Conservation (phyloP, 306 rosid species). For the Gastrolobium villosum region DNA sequence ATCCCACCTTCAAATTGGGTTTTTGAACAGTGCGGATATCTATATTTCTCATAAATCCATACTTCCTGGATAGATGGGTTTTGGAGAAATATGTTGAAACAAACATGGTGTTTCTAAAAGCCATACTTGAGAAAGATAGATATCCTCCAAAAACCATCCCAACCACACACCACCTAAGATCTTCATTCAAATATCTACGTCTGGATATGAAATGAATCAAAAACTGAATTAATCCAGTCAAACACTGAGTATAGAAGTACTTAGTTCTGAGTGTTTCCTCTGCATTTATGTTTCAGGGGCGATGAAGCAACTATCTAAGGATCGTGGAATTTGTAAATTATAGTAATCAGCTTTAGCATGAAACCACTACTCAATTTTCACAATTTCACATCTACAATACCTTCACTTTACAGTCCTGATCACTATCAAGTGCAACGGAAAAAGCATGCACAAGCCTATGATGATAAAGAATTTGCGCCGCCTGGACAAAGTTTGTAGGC, state of each 20-base stretch:
- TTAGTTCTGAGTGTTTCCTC: neutral
- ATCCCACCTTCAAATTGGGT: too few species aligned
- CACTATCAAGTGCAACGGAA: slow-evolving; percentile 49
- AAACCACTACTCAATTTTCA: neutral
- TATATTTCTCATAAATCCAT: too few species aligned
- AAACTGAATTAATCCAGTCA: slow-evolving; percentile 24
- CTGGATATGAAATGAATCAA: neutral
- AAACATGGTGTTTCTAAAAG: too few species aligned
- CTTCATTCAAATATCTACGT: neutral
- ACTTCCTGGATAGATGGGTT: too few species aligned
- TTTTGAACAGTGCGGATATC: too few species aligned
- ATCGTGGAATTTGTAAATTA: neutral
- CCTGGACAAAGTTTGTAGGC: slow-evolving; percentile 53
- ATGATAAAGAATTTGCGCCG: slow-evolving; percentile 50
- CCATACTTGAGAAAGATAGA: too few species aligned
- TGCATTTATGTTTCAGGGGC: slow-evolving; percentile 1
- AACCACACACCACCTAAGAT: too few species aligned
- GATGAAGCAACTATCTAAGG: neutral
- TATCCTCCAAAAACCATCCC: too few species aligned
- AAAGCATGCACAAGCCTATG: slow-evolving; percentile 53
- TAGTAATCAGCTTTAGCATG: neutral
- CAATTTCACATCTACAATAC: slow-evolving; percentile 24
- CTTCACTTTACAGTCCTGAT: slow-evolving; percentile 49
- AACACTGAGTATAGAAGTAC: neutral
- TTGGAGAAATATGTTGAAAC: too few species aligned